These are phyloP conservation scores for Rubroshorea leprosula DNA, from an alignment of 345 rosid genomes.

Conservation along the genomic window DNA sequence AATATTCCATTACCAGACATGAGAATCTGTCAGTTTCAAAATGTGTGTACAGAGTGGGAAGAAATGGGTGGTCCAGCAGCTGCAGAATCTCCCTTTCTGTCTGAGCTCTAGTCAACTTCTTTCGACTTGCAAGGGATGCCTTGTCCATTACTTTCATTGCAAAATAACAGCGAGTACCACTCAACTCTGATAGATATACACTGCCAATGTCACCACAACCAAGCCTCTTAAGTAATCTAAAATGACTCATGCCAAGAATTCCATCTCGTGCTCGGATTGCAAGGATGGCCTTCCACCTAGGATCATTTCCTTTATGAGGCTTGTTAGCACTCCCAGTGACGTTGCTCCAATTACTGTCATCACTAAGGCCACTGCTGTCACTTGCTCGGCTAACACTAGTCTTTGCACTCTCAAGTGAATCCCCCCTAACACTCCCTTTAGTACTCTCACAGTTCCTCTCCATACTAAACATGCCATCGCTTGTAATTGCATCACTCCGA, in stretches of 20 bases:
- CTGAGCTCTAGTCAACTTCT: constrained; percentile 91
- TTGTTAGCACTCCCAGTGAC: constrained; percentile 78
- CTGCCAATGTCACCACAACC: constrained; percentile 99
- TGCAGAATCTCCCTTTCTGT: constrained; percentile 97
- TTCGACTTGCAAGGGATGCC: constrained; percentile 90
- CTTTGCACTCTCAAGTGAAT: constrained; percentile 40
- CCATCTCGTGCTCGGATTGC: constrained; percentile 85
- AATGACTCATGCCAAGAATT: constrained; percentile 88
- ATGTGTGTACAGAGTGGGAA: constrained; percentile 90
- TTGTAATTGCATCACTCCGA: constrained; percentile 54
- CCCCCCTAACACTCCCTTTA: constrained; percentile 10
- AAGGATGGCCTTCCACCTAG: constrained; percentile 92
- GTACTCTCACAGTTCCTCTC: constrained; percentile 15
- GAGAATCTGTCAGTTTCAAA: constrained; percentile 96
- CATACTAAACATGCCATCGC: constrained; percentile 69
- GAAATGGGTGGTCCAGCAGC: constrained; percentile 91
- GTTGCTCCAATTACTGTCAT: constrained; percentile 75
- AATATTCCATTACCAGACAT: constrained; percentile 95
- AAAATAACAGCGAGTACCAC: constrained; percentile 81
- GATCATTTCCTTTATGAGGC: constrained; percentile 98
- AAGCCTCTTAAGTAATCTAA: constrained; percentile 80
- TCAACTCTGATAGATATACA: constrained; percentile 90
- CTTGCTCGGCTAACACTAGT: constrained; percentile 32
- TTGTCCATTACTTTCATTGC: constrained; percentile 99
- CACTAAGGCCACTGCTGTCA: constrained; percentile 24